phyloP scores from a whole-genome alignment of 768 basidiomycete species.

The Phylloporus sp. region DNA sequence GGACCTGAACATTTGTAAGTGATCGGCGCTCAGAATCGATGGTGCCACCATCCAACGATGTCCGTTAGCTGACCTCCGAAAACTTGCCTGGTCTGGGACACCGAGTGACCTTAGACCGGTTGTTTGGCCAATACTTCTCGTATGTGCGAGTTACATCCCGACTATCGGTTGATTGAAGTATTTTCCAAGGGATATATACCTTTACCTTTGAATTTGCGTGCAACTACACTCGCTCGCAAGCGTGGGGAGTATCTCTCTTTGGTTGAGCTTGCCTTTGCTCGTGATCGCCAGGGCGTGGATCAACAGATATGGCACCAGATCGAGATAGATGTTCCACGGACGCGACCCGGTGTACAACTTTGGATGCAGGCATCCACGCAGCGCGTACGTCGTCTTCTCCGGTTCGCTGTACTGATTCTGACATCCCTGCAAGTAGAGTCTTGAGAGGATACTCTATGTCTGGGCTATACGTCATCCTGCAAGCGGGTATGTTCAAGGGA shows the following conservation, averaged over 20 bases:
- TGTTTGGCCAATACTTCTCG: conserved; percentile 92
- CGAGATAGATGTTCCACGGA: conserved; percentile 95
- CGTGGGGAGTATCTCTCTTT: conserved; percentile 88
- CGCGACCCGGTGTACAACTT: conserved; percentile 82
- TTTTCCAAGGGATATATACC: conserved; percentile 82
- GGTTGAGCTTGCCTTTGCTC: conserved; percentile 85
- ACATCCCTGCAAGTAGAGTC: conserved; percentile 51
- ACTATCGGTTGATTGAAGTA: conserved; percentile 4
- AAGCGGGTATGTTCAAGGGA: conserved; percentile 98
- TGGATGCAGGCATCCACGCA: conserved; percentile 94
- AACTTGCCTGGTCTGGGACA: conserved; percentile 93
- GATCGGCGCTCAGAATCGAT: not conserved
- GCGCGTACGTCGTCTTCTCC: conserved; percentile 51
- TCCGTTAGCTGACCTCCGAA: conserved; percentile 69
- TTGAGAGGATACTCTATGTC: conserved; percentile 94
- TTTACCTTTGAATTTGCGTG: conserved; percentile 69
- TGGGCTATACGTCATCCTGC: conserved; percentile 99
- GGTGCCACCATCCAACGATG: conserved; percentile 5
- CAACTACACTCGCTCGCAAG: conserved; percentile 79
- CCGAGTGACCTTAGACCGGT: conserved; percentile 84
- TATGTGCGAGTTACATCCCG: conserved; percentile 37
- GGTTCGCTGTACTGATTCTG: conserved; percentile 5
- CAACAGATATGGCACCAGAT: conserved; percentile 99
- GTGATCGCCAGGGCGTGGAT: conserved; percentile 82
- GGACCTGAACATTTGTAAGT: conserved; percentile 79